These are phyloP conservation scores for Colletotrichum truncatum DNA, from an alignment of 2,329 filamentous ascomycete species.

Conservation along the genomic window DNA sequence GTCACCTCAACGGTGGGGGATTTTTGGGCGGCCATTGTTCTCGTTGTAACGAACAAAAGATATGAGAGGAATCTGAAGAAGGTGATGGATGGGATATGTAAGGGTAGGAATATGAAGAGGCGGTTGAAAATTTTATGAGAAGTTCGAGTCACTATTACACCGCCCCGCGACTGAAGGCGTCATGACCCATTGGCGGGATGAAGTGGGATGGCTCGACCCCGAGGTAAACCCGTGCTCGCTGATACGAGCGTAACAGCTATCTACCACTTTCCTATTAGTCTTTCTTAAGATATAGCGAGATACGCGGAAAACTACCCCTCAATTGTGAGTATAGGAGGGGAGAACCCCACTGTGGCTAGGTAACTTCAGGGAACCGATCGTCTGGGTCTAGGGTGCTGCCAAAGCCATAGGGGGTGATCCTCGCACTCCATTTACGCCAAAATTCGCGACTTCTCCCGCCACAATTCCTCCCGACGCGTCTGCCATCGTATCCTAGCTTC, in stretches of 20 bases:
- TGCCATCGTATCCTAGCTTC: conserved; percentile 27
- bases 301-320: conserved; percentile 20
- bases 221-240: not conserved
- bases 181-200: conserved; percentile 20
- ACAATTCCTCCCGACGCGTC: conserved; percentile 19
- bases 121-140: not conserved
- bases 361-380: conserved; percentile 1
- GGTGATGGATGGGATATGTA: not conserved
- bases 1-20: conserved; percentile 75
- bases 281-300: no score
- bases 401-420: conserved; percentile 11
- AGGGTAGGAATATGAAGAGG: not conserved
- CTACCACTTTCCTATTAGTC: no score
- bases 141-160: conserved; percentile 12
- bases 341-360: conserved; percentile 15
- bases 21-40: conserved; percentile 38
- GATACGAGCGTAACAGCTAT: not conserved
- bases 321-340: no score
- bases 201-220: conserved; percentile 4
- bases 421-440: conserved; percentile 41
- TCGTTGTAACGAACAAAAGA: not conserved
- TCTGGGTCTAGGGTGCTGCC: conserved; percentile 7
- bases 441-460: conserved; percentile 39
- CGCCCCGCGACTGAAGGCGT: conserved; percentile 23
- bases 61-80: not conserved